phyloP scores from a whole-genome alignment of 2,329 filamentous ascomycete genomes.

The Pseudophaeomoniella oleicola region DNA sequence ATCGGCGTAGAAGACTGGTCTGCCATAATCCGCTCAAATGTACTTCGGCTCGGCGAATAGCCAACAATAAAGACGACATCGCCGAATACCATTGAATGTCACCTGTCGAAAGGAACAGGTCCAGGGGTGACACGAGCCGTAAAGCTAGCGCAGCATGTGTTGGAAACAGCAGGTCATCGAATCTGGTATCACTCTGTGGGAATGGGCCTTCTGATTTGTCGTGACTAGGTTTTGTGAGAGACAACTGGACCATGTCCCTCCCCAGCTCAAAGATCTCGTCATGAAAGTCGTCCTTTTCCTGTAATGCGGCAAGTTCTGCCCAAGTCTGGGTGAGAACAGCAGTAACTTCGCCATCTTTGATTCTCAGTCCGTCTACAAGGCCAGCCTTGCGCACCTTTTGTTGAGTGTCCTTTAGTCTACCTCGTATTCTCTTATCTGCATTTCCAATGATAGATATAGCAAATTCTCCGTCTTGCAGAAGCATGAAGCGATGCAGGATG shows the following conservation, averaged over 20 bases:
- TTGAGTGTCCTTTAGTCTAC: slow-evolving; percentile 37
- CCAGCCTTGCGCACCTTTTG: slow-evolving; percentile 10
- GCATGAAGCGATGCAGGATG: slow-evolving; percentile 71
- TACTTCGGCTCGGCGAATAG: slow-evolving; percentile 72
- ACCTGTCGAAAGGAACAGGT: slow-evolving; percentile 66
- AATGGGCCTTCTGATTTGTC: slow-evolving; percentile 2
- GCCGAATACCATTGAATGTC: slow-evolving; percentile 69
- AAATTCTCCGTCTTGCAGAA: slow-evolving; percentile 82
- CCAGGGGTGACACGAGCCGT: slow-evolving; percentile 64
- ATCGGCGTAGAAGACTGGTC: slow-evolving; percentile 60
- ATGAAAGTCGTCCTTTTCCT: slow-evolving; percentile 59
- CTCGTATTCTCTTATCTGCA: slow-evolving; percentile 65
- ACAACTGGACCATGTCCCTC: slow-evolving; percentile 58
- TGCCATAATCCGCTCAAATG: slow-evolving; percentile 79
- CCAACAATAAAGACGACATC: slow-evolving; percentile 78
- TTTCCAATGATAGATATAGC: slow-evolving; percentile 73
- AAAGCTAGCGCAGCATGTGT: slow-evolving; percentile 57
- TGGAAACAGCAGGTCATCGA: slow-evolving; percentile 71
- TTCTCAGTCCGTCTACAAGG: slow-evolving; percentile 43
- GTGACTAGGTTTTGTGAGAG: slow-evolving; percentile 35
- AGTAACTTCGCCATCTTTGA: slow-evolving; percentile 79
- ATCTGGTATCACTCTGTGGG: slow-evolving; percentile 21
- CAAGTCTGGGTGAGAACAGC: slow-evolving; percentile 65
- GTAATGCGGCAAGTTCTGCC: slow-evolving; percentile 62
- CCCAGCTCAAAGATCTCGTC: slow-evolving; percentile 71